Percentiles rank a stretch among this genome's conserved stretches.
Evolutionary conservation across 2,329 filamentous ascomycete genomes (phyloP).

Genomic region (Aspergillus novofumigatus): DNA sequence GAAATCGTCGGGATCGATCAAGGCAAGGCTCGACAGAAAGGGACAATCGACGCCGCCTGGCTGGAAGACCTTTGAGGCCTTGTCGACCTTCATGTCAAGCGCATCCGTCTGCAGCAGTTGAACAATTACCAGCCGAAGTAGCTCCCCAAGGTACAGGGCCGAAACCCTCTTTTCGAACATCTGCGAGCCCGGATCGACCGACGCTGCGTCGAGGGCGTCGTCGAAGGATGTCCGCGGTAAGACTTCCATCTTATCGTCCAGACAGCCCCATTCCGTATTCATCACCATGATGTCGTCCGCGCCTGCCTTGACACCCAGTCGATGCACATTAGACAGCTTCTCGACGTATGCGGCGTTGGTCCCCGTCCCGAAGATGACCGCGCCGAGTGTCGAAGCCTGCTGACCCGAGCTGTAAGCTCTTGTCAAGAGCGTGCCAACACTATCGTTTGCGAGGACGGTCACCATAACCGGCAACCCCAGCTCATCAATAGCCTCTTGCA

Average conservation of each 20-base stretch:
- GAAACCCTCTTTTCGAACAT: conserved; percentile 21
- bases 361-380: conserved; percentile 19
- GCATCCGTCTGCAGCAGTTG: conserved; percentile 2
- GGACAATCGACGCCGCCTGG: conserved; percentile 11
- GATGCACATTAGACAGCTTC: conserved; percentile 6
- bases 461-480: conserved; percentile 14
- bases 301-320: neutral
- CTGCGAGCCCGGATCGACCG: conserved; percentile 12
- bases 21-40: conserved; percentile 11
- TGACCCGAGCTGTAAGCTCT: conserved; percentile 12
- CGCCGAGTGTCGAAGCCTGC: conserved; percentile 10
- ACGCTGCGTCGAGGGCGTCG: conserved; percentile 10
- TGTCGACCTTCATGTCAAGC: conserved; percentile 3
- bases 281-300: conserved; percentile 15
- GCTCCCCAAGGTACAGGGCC: conserved; percentile 18
- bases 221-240: conserved; percentile 16
- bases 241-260: conserved; percentile 17
- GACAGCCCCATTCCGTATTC: conserved; percentile 21
- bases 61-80: conserved; percentile 6
- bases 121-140: conserved; percentile 12
- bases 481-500: conserved; percentile 19
- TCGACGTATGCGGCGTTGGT: conserved; percentile 21
- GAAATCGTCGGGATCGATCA: neutral
- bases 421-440: conserved; percentile 18
- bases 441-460: conserved; percentile 17